Conservation (phyloP, 768 basidiomycete species). For the Suillus americanus region DNA sequence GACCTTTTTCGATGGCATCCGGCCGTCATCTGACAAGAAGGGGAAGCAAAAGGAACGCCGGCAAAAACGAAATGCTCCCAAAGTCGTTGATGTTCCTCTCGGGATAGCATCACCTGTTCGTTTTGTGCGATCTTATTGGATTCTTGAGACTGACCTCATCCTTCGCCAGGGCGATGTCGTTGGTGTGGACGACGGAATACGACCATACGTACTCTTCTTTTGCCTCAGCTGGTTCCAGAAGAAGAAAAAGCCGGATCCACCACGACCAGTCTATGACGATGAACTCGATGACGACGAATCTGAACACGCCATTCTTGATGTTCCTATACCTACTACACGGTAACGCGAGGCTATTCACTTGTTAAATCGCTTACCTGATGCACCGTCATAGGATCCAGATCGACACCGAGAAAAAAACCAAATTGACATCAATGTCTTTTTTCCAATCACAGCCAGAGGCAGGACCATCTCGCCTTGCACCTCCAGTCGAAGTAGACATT, state of each 20-base stretch:
- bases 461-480: not conserved
- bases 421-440: not conserved
- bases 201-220: not conserved
- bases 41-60: no score
- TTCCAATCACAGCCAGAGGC: not conserved
- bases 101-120: no score
- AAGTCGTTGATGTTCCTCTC: no score
- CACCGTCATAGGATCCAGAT: not conserved
- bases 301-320: not conserved
- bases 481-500: not conserved
- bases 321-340: not conserved
- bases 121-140: no score
- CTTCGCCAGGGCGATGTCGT: not conserved
- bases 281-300: no score
- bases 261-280: no score
- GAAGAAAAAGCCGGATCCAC: no score
- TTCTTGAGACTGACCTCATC: not conserved
- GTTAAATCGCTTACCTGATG: not conserved
- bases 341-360: not conserved
- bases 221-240: no score
- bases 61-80: no score
- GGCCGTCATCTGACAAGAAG: no score
- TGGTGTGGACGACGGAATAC: not conserved
- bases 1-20: no score
- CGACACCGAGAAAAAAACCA: not conserved